A percentile compares a stretch with the other conserved stretches of the same genome.
Evolutionary conservation across 2,329 filamentous ascomycete species (phyloP).

Genomic region (Calonectria fujianensis): DNA sequence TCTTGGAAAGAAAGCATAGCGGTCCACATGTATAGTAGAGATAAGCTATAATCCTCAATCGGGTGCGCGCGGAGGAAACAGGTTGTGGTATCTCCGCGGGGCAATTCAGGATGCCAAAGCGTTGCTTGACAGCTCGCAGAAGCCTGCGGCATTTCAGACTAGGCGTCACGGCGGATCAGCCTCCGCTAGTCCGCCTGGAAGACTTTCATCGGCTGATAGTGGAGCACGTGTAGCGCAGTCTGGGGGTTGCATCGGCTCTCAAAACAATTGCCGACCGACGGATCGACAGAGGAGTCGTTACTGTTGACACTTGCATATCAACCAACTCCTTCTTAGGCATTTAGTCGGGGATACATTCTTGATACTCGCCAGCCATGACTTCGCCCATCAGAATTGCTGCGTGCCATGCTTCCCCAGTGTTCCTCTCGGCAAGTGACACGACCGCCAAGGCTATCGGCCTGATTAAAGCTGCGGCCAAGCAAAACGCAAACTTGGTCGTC

Average conservation of each 20-base stretch:
- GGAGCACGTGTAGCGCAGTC: constrained; percentile 13
- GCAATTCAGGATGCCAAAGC: neutral
- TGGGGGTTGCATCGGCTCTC: constrained; percentile 3
- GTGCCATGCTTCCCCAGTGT: constrained; percentile 65
- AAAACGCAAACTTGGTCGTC: constrained; percentile 69
- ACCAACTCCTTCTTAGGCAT: neutral
- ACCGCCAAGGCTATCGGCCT: constrained; percentile 67
- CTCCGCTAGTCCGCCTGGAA: constrained; percentile 4
- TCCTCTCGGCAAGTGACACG: constrained; percentile 67
- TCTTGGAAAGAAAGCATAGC: neutral
- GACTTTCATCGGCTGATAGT: neutral
- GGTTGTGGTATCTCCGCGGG: neutral
- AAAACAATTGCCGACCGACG: constrained; percentile 3
- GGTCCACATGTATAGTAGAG: neutral
- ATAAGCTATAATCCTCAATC: neutral
- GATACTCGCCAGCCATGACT: constrained; percentile 5
- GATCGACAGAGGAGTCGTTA: neutral
- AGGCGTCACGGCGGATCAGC: constrained; percentile 3
- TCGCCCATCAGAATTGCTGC: constrained; percentile 53
- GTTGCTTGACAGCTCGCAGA: neutral
- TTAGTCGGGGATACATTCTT: neutral
- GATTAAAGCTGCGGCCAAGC: constrained; percentile 65
- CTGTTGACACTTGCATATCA: neutral
- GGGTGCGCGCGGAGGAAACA: neutral
- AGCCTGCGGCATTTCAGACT: neutral